These are phyloP conservation scores for Lecanosticta acicola DNA, from an alignment of 2,329 filamentous ascomycete species.

Conservation along the genomic window DNA sequence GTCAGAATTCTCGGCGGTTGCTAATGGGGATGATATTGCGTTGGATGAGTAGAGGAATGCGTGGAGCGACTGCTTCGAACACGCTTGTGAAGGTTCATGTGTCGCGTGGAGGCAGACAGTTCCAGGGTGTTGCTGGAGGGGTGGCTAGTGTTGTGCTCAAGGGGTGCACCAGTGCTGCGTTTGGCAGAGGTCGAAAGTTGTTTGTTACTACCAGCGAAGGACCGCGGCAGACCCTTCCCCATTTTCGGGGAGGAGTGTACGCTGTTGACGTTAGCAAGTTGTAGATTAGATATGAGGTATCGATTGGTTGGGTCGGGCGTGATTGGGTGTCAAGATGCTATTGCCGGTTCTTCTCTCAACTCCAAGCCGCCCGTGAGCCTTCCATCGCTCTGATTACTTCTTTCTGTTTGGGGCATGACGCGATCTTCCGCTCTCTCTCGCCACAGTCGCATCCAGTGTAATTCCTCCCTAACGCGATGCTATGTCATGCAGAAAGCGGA, in stretches of 20 bases:
- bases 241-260: conserved; percentile 4
- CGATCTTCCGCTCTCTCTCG: too few relatives aligned
- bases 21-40: conserved; percentile 14
- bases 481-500: too few relatives aligned
- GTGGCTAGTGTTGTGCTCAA: conserved; percentile 5
- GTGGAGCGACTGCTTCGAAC: conserved; percentile 13
- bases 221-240: conserved; percentile 6
- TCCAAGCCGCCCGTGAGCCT: too few relatives aligned
- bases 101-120: conserved; percentile 8
- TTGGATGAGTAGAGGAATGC: conserved; percentile 12
- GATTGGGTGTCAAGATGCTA: too few relatives aligned
- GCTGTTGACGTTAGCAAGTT: background rate
- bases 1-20: conserved; percentile 4
- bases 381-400: too few relatives aligned
- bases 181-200: conserved; percentile 11
- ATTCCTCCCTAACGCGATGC: too few relatives aligned
- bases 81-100: conserved; percentile 14
- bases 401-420: too few relatives aligned
- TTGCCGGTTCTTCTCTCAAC: too few relatives aligned
- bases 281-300: too few relatives aligned
- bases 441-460: too few relatives aligned
- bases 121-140: conserved; percentile 12
- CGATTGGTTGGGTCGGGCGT: too few relatives aligned
- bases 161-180: conserved; percentile 13
- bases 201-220: conserved; percentile 18